Percentiles rank a stretch among this genome's conserved stretches.
Conservation (phyloP, 257 asterid species). For the Paraleonurus japonicus region DNA sequence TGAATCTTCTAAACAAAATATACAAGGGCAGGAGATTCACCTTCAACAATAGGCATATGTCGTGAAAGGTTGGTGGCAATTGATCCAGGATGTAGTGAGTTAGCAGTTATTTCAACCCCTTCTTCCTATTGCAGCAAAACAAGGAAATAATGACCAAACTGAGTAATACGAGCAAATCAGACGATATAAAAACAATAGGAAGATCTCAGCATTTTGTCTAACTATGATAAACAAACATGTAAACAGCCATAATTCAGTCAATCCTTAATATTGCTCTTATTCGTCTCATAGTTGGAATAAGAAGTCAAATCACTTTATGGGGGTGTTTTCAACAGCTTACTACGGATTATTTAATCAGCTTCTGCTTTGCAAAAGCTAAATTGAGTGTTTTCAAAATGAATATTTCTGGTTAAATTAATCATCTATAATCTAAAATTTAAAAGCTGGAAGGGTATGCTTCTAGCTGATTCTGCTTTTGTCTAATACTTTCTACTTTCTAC, state of each 20-base stretch:
- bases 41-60: neutral
- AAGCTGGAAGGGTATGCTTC: too few relatives aligned
- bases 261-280: neutral
- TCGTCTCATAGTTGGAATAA: neutral
- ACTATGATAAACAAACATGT: neutral
- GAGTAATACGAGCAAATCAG: neutral
- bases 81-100: slow-evolving; percentile 83
- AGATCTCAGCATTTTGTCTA: too few relatives aligned
- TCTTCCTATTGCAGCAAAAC: slow-evolving; percentile 53
- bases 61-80: slow-evolving; percentile 56
- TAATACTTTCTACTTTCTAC: too few relatives aligned
- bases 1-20: neutral
- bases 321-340: too few relatives aligned
- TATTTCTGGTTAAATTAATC: too few relatives aligned
- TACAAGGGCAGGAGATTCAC: neutral
- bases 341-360: too few relatives aligned
- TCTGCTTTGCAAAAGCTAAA: too few relatives aligned
- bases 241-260: neutral
- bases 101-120: slow-evolving; percentile 74
- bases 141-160: neutral
- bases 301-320: neutral
- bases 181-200: neutral
- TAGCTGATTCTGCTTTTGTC: too few relatives aligned
- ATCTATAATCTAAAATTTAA: too few relatives aligned
- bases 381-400: too few relatives aligned